Percentiles rank a stretch among this genome's conserved stretches.
phyloP scores from a whole-genome alignment of 495 filamentous ascomycete species.

The Podospora sp. region DNA sequence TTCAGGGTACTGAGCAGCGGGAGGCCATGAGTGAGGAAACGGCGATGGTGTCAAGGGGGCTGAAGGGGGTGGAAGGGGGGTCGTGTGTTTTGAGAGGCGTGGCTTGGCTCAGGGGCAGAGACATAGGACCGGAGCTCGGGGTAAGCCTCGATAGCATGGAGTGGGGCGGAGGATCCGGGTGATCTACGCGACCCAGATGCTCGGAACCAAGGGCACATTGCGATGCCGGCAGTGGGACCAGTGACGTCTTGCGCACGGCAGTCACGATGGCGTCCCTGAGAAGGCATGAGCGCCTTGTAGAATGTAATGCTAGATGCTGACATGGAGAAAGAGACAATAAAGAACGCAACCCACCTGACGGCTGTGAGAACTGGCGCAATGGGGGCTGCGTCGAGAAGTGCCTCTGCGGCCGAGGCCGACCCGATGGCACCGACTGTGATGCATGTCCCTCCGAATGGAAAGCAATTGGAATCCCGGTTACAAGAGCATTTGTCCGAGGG shows the following conservation, averaged over 20 bases:
- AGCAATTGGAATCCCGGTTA: neutral
- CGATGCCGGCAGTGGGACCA: neutral
- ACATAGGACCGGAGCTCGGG: neutral
- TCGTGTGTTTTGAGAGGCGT: neutral
- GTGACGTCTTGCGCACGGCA: neutral
- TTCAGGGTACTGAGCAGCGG: neutral
- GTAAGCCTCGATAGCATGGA: neutral
- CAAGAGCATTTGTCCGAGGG: neutral
- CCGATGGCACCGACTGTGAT: neutral
- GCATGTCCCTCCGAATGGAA: neutral
- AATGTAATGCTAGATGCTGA: neutral
- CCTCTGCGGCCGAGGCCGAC: neutral
- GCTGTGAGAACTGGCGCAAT: neutral
- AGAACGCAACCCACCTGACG: neutral
- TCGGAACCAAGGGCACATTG: neutral
- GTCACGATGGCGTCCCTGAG: neutral
- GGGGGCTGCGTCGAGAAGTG: neutral
- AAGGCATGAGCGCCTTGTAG: neutral
- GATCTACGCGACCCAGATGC: slow-evolving; percentile 2
- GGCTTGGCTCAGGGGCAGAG: neutral
- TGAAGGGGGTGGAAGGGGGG: no score
- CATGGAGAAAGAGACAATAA: neutral
- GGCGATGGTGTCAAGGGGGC: neutral
- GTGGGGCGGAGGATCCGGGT: neutral
- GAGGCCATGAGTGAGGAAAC: neutral